Conservation (phyloP, 2,329 filamentous ascomycete species). For the Hymenoscyphus salicellus region DNA sequence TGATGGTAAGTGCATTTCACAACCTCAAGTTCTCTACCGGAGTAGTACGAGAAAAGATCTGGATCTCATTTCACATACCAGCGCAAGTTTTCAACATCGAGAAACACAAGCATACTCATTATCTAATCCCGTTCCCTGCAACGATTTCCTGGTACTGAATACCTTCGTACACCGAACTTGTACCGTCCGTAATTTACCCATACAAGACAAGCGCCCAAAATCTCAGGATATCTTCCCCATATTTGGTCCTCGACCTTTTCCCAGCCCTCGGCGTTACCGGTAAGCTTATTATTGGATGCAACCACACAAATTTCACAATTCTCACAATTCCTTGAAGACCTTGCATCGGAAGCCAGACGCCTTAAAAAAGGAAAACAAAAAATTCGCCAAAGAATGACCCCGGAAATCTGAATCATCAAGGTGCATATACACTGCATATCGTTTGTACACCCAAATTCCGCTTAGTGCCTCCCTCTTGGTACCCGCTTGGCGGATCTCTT, state of each 20-base stretch:
- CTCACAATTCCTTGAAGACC: background rate
- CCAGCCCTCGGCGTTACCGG: background rate
- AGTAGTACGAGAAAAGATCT: no score
- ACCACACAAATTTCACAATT: background rate
- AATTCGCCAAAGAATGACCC: background rate
- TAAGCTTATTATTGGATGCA: slow-evolving; percentile 3
- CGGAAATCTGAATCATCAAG: background rate
- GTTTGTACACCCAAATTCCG: background rate
- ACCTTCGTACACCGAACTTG: background rate
- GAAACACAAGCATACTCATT: no score
- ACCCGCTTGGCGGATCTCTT: no score
- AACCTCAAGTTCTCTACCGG: no score
- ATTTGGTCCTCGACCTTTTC: background rate
- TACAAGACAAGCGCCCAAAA: no score
- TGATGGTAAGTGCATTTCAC: background rate
- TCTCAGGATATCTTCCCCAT: background rate
- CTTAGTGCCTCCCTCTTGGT: background rate
- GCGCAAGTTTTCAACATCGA: no score
- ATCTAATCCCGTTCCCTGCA: no score
- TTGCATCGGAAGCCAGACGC: background rate
- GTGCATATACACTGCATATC: background rate
- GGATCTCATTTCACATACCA: no score
- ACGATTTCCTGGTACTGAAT: no score
- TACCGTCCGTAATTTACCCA: background rate
- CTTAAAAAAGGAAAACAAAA: no score